These are phyloP conservation scores for Edaphochlamys debaryana DNA, from an alignment of 139 green algal species.

Conservation along the genomic window DNA sequence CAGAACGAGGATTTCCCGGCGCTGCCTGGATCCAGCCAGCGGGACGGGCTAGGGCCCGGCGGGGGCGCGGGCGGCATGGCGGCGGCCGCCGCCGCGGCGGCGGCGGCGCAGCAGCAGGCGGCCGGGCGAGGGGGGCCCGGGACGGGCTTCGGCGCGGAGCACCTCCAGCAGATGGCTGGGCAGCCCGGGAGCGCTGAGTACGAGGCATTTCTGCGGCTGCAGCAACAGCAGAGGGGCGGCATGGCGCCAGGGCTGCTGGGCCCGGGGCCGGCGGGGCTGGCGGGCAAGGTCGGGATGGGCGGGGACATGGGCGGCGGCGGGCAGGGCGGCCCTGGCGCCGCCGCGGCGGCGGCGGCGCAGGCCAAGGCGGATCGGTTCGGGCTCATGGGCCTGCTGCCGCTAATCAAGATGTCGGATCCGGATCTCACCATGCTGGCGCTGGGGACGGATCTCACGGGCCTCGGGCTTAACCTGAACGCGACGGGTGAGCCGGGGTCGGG, in stretches of 20 bases:
- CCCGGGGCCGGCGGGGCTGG: background rate
- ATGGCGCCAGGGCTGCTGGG: conserved; percentile 14
- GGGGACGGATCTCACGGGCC: conserved; percentile 94
- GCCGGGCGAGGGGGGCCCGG: background rate
- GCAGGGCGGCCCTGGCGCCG: background rate
- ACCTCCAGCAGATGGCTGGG: conserved; percentile 9
- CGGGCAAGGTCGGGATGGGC: background rate
- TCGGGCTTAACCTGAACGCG: conserved; percentile 96
- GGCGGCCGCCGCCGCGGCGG: background rate
- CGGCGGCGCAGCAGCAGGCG: conserved; percentile 23
- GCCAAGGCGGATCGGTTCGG: conserved; percentile 81
- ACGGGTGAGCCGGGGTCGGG: conserved; percentile 16
- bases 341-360: background rate
- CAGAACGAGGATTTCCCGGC: conserved; percentile 59
- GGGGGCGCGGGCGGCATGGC: background rate
- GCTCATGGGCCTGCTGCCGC: conserved; percentile 90
- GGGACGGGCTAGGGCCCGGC: conserved; percentile 3
- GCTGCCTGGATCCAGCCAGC: conserved; percentile 28
- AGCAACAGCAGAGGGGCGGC: conserved; percentile 40
- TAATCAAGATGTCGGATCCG: conserved; percentile 94
- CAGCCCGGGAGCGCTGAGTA: conserved; percentile 20
- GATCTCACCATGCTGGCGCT: conserved; percentile 96
- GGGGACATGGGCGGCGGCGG: background rate
- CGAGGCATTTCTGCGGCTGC: conserved; percentile 31
- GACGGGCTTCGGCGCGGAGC: conserved; percentile 6